Evolutionary conservation across 306 rosid species (phyloP), one percentile per base, ranked within the genome.

Genomic region (Ceratonia siliqua): DNA sequence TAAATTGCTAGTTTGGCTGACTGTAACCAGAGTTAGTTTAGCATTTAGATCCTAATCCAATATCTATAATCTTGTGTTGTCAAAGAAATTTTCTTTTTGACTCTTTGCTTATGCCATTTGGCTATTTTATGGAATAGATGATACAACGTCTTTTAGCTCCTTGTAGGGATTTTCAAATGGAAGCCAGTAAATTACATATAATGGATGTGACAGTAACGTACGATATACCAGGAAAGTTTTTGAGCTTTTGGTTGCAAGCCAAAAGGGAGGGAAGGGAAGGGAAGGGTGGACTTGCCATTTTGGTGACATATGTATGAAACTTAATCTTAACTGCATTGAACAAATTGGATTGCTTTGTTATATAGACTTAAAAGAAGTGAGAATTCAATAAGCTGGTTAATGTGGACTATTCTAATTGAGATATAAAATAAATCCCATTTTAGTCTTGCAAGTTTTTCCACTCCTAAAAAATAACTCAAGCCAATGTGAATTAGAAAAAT

Each of bases 21-120:
- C 89, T 59, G 48, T 79, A 78, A 56, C 62, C 55, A 38, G 25
- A 68, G 75, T 69, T 69, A 73, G 72, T 54, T 85, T 70, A 71
- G 81, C 57, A 33, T 78, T 73, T 81, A 82, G 66, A 46, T 70
- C 72, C 65, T 72, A 57, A 83, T 73, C 73, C 78, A 80, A 73
- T 57, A 46, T 53, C 20, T 42, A 59, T 62, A 73, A 42, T 33
- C 42, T 68, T 69, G 69, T 77, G 64, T 66, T 45, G 74, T 59
- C 65, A 67, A 70, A 59, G 70, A 78, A 62, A 41, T 73, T 41
- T 18, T 80, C 70, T 54, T 86, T 82, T 78, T 74, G 72, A 75
- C 56, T 68, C 72, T 35, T 65, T 75, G 69, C 73, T 69, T 35
- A 63, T 81, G 78, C 48, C 82, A 74, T 69, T 77, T 46, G 56